These are phyloP conservation scores for Maudiozyma humilis DNA, from an alignment of 1,139 yeast species.

Conservation along the genomic window DNA sequence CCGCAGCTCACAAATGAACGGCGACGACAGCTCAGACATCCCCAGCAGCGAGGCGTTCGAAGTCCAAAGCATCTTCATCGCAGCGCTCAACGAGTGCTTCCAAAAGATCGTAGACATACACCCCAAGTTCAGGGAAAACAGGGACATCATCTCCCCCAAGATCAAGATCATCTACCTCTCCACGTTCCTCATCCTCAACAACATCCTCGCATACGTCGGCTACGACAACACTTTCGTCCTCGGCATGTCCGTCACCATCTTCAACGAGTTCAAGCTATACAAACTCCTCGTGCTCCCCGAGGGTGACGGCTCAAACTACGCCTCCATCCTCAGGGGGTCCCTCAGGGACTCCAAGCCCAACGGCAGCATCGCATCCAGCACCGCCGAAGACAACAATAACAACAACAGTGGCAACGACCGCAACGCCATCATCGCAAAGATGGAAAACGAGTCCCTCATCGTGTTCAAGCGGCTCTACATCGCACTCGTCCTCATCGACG, in stretches of 20 bases:
- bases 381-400: no score
- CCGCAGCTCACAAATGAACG: neutral
- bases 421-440: conserved; percentile 11
- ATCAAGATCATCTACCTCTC: conserved; percentile 37
- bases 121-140: conserved; percentile 35
- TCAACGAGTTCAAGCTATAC: conserved; percentile 50
- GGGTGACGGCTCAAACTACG: conserved; percentile 19
- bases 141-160: conserved; percentile 31
- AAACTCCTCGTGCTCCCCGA: conserved; percentile 31
- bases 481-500: conserved; percentile 45
- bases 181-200: conserved; percentile 46
- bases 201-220: conserved; percentile 49
- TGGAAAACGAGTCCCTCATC: conserved; percentile 36
- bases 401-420: no score
- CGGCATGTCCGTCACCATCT: conserved; percentile 45
- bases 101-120: conserved; percentile 39
- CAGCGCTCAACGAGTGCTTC: conserved; percentile 33
- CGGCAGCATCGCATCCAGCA: conserved; percentile 2
- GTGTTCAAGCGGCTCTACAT: conserved; percentile 45
- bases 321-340: neutral
- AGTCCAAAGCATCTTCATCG: conserved; percentile 24
- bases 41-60: conserved; percentile 12
- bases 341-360: neutral
- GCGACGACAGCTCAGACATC: neutral
- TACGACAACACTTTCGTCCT: conserved; percentile 49